Percentiles rank a stretch among this genome's conserved stretches.
These are phyloP conservation scores for Eleusine coracana DNA, from an alignment of 176 grass and related monocot genomes.

Conservation along the genomic window DNA sequence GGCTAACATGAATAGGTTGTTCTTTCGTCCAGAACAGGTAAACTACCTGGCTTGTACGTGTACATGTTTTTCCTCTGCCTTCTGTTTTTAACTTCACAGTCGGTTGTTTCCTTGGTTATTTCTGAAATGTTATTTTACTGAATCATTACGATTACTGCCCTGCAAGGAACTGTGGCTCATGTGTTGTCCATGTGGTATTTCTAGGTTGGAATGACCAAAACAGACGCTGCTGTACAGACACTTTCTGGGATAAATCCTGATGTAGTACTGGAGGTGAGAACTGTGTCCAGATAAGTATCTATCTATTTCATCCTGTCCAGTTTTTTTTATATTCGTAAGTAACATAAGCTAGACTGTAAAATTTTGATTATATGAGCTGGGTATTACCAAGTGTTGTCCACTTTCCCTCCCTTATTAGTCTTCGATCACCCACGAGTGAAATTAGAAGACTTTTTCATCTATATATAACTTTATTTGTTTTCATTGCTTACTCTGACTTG, in stretches of 20 bases:
- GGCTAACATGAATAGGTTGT: constrained; percentile 98
- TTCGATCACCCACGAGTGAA: not conserved
- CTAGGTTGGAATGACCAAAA: constrained; percentile 98
- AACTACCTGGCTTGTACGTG: constrained; percentile 17
- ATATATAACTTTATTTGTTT: not conserved
- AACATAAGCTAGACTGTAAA: not conserved
- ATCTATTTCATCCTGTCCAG: constrained; percentile 17
- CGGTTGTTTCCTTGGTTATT: not conserved
- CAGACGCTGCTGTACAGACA: constrained; percentile 93
- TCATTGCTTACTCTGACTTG: not conserved
- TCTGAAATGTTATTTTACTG: not conserved
- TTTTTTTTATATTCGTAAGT: not conserved
- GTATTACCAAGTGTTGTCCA: not conserved
- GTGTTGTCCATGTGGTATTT: constrained; percentile 10
- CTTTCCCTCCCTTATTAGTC: constrained; percentile 11
- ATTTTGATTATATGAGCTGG: constrained; percentile 3
- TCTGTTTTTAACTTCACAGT: not conserved
- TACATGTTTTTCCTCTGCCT: not conserved
- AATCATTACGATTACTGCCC: not conserved
- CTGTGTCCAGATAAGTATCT: constrained; percentile 5
- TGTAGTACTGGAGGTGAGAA: constrained; percentile 85
- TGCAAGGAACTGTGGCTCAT: not conserved
- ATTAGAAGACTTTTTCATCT: constrained; percentile 16
- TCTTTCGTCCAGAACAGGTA: constrained; percentile 98
- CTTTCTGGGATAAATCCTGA: constrained; percentile 96